Evolutionary conservation across 2,329 filamentous ascomycete species (phyloP), one percentile per base, ranked within the genome.

Genomic region (Neoascochyta sp.): DNA sequence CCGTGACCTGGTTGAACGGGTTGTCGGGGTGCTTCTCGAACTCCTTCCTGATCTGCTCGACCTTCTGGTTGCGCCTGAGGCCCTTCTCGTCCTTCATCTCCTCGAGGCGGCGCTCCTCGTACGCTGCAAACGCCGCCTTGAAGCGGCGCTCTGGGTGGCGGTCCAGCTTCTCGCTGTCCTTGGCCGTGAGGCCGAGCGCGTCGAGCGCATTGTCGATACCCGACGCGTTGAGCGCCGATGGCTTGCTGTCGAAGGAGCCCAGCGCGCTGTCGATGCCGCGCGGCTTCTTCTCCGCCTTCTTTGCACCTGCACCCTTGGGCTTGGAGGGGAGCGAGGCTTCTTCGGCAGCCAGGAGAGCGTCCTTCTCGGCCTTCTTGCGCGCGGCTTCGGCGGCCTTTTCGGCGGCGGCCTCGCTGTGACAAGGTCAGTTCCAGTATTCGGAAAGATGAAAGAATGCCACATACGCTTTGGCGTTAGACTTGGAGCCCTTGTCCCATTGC

Each of bases 11-110:
- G 67, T 95, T 95, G 68, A 94, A 92, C 9, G 92, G 92, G 63
- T 98, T 98, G 52, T 96, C 90, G 2, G 86, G 82, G 54, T 84
- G 85, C 72, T 87, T 93, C 65, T 94, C 84, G 63, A 96, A 98
- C 68, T 96, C 92, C 72, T 94, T 93, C 41, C 77, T 68, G 47
- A 94, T 85, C 56, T 81, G 74, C 43, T 90, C 84, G 53, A 89
- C 81, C 65, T 85, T 83, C 75, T 95, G 89, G 50, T 93, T 78
- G 49, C 85, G 71, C 34, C 89, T 73, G 57, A 96, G 64, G 1
- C 86, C 87, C 34, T 83, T 84, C 62, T 95, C 88, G 32, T 77
- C 69, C 57, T 90, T 85, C 75, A 95, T 86, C 73, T 96, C 88
- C 3, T 78, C 74, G 47, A 95, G 67, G 34, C 90, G 72, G 15